These are phyloP conservation scores for Aurifilum marmelostoma DNA, from an alignment of 2,329 filamentous ascomycete genomes.

Conservation along the genomic window DNA sequence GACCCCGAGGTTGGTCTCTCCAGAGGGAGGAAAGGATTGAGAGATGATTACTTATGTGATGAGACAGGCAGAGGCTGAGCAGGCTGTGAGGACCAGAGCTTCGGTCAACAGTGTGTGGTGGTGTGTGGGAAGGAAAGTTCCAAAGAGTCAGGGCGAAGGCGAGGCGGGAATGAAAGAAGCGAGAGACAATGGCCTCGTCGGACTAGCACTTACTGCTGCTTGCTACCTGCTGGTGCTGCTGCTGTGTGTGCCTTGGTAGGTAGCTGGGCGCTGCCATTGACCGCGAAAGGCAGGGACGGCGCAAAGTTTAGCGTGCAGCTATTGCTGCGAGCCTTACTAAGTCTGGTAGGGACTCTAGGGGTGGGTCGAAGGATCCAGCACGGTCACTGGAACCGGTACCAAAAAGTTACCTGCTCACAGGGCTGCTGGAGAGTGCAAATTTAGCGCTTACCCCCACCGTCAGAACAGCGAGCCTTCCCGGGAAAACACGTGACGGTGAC, in stretches of 20 bases:
- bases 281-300: slow-evolving; percentile 1
- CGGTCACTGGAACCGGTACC: background rate
- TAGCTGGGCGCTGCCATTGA: slow-evolving; percentile 1
- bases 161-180: slow-evolving; percentile 18
- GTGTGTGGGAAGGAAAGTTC: slow-evolving; percentile 20
- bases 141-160: slow-evolving; percentile 22
- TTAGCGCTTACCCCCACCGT: slow-evolving; percentile 18
- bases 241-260: background rate
- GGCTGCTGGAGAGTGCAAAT: background rate
- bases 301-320: slow-evolving; percentile 17
- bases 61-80: slow-evolving; percentile 4
- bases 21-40: slow-evolving; percentile 4
- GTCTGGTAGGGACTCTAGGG: background rate
- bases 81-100: slow-evolving; percentile 8
- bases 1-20: slow-evolving; percentile 21
- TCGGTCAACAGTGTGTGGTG: slow-evolving; percentile 14
- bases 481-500: slow-evolving; percentile 24
- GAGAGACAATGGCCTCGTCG: slow-evolving; percentile 9
- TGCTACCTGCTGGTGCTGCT: background rate
- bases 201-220: slow-evolving; percentile 1
- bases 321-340: slow-evolving; percentile 11
- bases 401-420: background rate
- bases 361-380: slow-evolving; percentile 2
- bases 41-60: slow-evolving; percentile 3
- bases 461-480: slow-evolving; percentile 1